These are phyloP conservation scores for Nicotiana obtusifolia DNA, from an alignment of 257 asterid genomes.

Conservation along the genomic window DNA sequence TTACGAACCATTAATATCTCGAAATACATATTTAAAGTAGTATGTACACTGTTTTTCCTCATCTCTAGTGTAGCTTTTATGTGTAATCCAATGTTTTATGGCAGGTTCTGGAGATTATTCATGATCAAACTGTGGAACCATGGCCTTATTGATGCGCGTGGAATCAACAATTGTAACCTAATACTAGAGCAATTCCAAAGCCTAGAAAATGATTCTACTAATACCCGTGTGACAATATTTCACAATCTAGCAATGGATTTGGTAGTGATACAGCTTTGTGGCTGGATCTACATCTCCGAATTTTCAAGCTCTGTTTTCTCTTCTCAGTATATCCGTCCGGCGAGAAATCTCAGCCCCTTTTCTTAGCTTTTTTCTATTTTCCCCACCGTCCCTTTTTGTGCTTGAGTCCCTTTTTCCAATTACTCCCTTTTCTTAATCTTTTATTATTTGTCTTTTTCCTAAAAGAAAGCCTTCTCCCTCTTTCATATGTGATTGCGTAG, in stretches of 20 bases:
- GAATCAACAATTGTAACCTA: conserved; percentile 66
- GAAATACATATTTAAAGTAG: not conserved
- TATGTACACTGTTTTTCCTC: not conserved
- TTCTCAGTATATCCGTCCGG: too few relatives aligned
- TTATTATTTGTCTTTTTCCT: too few relatives aligned
- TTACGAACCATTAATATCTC: too few relatives aligned
- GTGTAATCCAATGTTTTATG: not conserved
- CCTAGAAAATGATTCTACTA: conserved; percentile 31
- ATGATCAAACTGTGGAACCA: conserved; percentile 94
- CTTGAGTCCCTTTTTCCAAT: too few relatives aligned
- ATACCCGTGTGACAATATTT: not conserved
- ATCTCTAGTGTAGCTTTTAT: not conserved
- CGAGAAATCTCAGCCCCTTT: too few relatives aligned
- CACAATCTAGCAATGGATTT: conserved; percentile 6
- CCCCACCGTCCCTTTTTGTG: too few relatives aligned
- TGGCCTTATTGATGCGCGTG: conserved; percentile 81
- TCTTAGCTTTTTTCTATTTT: too few relatives aligned
- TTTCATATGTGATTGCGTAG: too few relatives aligned
- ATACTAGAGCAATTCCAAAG: conserved; percentile 46
- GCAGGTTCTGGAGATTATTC: conserved; percentile 94
- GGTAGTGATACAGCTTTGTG: conserved; percentile 2
- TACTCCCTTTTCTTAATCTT: too few relatives aligned
- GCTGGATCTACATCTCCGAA: not conserved
- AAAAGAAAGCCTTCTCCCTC: too few relatives aligned
- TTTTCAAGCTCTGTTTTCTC: not conserved